A percentile compares a stretch with the other conserved stretches of the same genome.
These are phyloP conservation scores for Apiospora sp. DNA, from an alignment of 2,329 filamentous ascomycete genomes.

Conservation along the genomic window DNA sequence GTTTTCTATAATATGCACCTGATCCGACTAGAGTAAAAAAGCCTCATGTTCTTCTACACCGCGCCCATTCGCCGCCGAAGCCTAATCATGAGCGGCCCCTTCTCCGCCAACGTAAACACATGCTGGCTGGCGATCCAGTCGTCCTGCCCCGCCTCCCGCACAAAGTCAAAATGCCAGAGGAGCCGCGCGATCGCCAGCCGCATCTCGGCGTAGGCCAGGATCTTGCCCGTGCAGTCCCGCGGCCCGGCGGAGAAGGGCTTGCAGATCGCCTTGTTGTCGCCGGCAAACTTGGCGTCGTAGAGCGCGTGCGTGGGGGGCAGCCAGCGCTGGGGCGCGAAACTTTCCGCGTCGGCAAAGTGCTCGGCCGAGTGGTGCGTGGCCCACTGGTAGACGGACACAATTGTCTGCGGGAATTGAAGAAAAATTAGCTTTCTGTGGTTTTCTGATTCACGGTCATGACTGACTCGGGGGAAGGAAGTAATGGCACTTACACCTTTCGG, in stretches of 20 bases:
- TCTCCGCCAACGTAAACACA: constrained; percentile 15
- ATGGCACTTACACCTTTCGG: constrained; percentile 20
- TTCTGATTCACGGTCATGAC: not conserved
- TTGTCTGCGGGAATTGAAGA: constrained; percentile 39
- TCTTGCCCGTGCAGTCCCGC: constrained; percentile 35
- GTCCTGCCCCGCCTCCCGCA: constrained; percentile 36
- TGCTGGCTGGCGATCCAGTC: constrained; percentile 23
- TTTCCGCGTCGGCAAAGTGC: constrained; percentile 52
- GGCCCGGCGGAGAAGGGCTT: constrained; percentile 33
- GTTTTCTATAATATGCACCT: not conserved
- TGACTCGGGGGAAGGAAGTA: no score
- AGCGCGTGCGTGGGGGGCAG: constrained; percentile 29
- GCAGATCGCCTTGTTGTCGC: constrained; percentile 31
- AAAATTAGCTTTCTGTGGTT: not conserved
- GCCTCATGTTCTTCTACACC: not conserved
- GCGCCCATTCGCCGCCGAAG: not conserved
- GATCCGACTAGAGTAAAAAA: no score
- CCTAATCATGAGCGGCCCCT: constrained; percentile 23
- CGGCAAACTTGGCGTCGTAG: constrained; percentile 27
- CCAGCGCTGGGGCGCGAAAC: constrained; percentile 33
- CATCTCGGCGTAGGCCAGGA: constrained; percentile 46
- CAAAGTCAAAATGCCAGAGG: constrained; percentile 45
- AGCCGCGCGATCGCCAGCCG: constrained; percentile 44
- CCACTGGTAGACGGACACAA: constrained; percentile 53
- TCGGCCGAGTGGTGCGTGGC: constrained; percentile 48